These are phyloP conservation scores for Phoma herbarum DNA, from an alignment of 2,329 filamentous ascomycete species.

Conservation along the genomic window DNA sequence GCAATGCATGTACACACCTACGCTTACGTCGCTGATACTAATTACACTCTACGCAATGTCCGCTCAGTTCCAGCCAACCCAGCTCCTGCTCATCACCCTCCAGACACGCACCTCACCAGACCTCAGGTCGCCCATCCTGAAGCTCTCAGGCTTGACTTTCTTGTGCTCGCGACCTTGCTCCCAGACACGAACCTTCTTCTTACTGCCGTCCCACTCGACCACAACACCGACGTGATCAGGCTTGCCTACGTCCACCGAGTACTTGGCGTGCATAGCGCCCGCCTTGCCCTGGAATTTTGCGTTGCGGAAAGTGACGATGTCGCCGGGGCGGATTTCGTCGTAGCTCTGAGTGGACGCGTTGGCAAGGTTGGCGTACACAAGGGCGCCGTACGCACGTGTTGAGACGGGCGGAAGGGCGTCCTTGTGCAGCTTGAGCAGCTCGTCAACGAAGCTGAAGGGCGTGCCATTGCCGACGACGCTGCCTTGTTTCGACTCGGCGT, in stretches of 20 bases:
- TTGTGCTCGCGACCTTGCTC: conserved; percentile 93
- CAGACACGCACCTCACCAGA: conserved; percentile 97
- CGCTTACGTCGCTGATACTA: background rate
- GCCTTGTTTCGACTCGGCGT: conserved; percentile 76
- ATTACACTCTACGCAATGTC: background rate
- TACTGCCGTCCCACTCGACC: conserved; percentile 96
- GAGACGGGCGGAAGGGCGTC: conserved; percentile 84
- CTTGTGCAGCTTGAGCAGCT: conserved; percentile 77
- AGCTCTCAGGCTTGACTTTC: conserved; percentile 94
- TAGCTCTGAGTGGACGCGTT: conserved; percentile 90
- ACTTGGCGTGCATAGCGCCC: conserved; percentile 94
- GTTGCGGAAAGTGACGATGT: conserved; percentile 92
- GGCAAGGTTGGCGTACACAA: conserved; percentile 93
- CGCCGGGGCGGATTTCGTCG: conserved; percentile 92
- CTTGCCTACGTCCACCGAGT: conserved; percentile 86
- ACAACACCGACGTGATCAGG: conserved; percentile 90
- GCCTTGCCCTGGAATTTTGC: conserved; percentile 95
- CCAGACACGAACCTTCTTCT: conserved; percentile 96
- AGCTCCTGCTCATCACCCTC: conserved; percentile 90
- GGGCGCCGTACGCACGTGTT: conserved; percentile 86
- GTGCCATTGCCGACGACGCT: conserved; percentile 85
- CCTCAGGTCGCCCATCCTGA: conserved; percentile 88
- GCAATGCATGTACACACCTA: background rate
- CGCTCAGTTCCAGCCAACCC: conserved; percentile 77
- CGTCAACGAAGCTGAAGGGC: conserved; percentile 77